Percentiles rank a stretch among this genome's conserved stretches.
Conservation (phyloP, 805 yeast species). For the Saturnispora diversa region DNA sequence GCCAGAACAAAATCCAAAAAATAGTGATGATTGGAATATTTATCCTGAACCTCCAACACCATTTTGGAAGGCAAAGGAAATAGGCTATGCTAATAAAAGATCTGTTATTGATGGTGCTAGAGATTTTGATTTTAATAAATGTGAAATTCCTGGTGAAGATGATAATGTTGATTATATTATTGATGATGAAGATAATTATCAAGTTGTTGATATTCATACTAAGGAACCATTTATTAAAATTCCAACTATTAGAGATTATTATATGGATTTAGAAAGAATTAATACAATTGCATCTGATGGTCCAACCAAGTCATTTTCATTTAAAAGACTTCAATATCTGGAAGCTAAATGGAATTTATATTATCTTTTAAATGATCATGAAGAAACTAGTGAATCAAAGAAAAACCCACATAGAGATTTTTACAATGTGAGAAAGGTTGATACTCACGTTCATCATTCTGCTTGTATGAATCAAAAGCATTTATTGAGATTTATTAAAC, state of each 20-base stretch:
- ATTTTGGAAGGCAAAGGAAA: constrained; percentile 45
- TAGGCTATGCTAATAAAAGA: not conserved
- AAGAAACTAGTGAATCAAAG: constrained; percentile 84
- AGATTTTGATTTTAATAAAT: constrained; percentile 49
- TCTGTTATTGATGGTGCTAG: constrained; percentile 5
- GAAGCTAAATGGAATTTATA: constrained; percentile 97
- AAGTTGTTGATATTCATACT: constrained; percentile 29
- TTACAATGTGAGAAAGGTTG: constrained; percentile 93
- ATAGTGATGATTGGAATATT: constrained; percentile 60
- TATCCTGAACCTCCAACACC: constrained; percentile 96
- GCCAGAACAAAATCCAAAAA: constrained; percentile 78
- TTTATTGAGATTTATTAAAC: constrained; percentile 85
- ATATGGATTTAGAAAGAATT: constrained; percentile 69
- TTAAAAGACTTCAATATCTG: constrained; percentile 81
- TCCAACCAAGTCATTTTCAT: constrained; percentile 93
- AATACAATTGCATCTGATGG: constrained; percentile 82
- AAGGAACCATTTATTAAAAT: constrained; percentile 43
- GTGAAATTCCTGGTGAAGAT: constrained; percentile 46
- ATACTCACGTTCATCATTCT: constrained; percentile 97
- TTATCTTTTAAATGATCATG: constrained; percentile 79
- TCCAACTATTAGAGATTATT: constrained; percentile 83
- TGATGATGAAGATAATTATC: constrained; percentile 63
- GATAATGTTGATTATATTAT: constrained; percentile 34
- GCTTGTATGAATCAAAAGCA: constrained; percentile 99
- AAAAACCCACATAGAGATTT: constrained; percentile 95